Evolutionary conservation across 2,329 filamentous ascomycete genomes (phyloP).

Genomic region (Epichloe aotearoae): DNA sequence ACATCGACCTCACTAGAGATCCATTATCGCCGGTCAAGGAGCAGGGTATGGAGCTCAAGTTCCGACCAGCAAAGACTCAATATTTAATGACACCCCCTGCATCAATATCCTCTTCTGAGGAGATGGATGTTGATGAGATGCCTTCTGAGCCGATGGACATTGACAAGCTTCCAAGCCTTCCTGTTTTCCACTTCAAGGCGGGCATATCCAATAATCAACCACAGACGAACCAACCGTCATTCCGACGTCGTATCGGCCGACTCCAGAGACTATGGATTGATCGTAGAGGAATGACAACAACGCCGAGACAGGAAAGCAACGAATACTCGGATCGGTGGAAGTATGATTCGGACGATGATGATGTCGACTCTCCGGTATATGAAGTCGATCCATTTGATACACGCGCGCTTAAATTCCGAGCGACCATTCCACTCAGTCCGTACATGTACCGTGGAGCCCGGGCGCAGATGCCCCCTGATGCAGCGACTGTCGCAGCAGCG

Average conservation of each 20-base stretch:
- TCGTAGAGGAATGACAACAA: slow-evolving; percentile 51
- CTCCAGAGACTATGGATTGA: slow-evolving; percentile 82
- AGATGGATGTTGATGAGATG: slow-evolving; percentile 42
- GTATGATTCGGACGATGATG: slow-evolving; percentile 77
- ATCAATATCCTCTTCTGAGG: slow-evolving; percentile 38
- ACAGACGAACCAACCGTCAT: slow-evolving; percentile 45
- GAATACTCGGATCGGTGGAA: slow-evolving; percentile 60
- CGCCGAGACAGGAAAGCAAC: slow-evolving; percentile 27
- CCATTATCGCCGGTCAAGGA: slow-evolving; percentile 71
- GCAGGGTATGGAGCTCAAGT: slow-evolving; percentile 45
- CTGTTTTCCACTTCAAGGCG: slow-evolving; percentile 35
- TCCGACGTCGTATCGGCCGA: slow-evolving; percentile 72
- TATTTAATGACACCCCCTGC: slow-evolving; percentile 57
- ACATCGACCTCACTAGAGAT: slow-evolving; percentile 75
- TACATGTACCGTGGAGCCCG: slow-evolving; percentile 27
- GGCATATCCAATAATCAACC: slow-evolving; percentile 24
- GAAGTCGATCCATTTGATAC: slow-evolving; percentile 60
- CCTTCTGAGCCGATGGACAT: slow-evolving; percentile 29
- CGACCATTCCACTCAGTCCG: slow-evolving; percentile 40
- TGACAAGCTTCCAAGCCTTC: slow-evolving; percentile 17
- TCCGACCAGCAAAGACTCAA: slow-evolving; percentile 59
- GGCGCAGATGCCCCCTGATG: slow-evolving; percentile 19
- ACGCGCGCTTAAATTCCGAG: slow-evolving; percentile 45
- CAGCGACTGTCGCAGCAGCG: slow-evolving; percentile 12
- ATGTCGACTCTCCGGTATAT: slow-evolving; percentile 64